phyloP scores from a whole-genome alignment of 2,329 filamentous ascomycete genomes.

The Beauveria brongniartii region DNA sequence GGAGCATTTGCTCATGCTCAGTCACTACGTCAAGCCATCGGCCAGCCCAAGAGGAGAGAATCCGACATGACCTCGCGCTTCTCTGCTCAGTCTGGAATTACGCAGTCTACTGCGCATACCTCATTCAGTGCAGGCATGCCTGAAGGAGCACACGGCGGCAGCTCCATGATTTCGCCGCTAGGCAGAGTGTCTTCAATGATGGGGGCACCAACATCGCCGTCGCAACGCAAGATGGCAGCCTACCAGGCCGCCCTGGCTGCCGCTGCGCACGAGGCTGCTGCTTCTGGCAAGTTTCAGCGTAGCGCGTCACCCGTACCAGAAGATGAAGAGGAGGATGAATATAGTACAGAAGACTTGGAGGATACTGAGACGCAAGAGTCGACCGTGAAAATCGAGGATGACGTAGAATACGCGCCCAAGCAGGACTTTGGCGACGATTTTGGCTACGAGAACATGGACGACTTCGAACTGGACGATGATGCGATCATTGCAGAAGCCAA shows the following conservation, averaged over 20 bases:
- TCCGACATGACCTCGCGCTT: conserved; percentile 38
- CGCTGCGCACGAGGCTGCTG: conserved; percentile 68
- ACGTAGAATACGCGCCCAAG: conserved; percentile 37
- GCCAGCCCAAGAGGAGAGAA: conserved; percentile 30
- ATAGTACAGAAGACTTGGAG: conserved; percentile 3
- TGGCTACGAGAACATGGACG: conserved; percentile 55
- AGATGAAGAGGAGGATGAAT: conserved; percentile 15
- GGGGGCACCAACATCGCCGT: not conserved
- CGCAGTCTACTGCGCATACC: conserved; percentile 45
- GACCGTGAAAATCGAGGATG: conserved; percentile 47
- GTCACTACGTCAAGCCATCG: conserved; percentile 31
- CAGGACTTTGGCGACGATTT: conserved; percentile 40
- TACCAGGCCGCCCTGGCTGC: conserved; percentile 82
- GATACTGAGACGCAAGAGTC: conserved; percentile 19
- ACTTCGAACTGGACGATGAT: conserved; percentile 71
- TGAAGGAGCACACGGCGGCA: conserved; percentile 12
- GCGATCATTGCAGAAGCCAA: conserved; percentile 92
- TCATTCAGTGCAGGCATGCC: conserved; percentile 32
- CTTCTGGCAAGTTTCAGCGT: conserved; percentile 66
- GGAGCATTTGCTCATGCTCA: conserved; percentile 49
- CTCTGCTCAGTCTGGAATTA: conserved; percentile 35
- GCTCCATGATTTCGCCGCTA: conserved; percentile 1
- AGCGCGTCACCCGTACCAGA: conserved; percentile 37
- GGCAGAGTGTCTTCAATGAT: not conserved
- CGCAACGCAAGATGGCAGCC: conserved; percentile 38